Base-by-base conservation (phyloP, 495 filamentous ascomycete genomes). In the Neurospora sublineolata region DNA sequence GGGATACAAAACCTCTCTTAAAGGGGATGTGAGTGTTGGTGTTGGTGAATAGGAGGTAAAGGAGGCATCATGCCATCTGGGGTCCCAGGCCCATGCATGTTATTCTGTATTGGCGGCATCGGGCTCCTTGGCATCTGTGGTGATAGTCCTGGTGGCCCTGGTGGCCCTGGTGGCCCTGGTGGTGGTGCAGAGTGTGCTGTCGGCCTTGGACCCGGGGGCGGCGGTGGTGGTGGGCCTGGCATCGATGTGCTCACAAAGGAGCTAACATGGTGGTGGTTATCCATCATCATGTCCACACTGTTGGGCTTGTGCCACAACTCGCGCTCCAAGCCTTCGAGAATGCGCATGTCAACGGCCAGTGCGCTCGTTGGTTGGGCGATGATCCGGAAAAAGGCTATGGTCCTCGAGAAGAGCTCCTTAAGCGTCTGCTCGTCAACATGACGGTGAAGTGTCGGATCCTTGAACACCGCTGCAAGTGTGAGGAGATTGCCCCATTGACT, bases 401-500 rank as follows among this genome's bases (percentile, higher is more conserved):
- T 97, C 44, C 88, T 87, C 36, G 73, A 52, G 64, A 89, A 86
- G 3, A 91, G 83, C 30, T 77, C 76, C 36, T 75, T 83, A 3
- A 96, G 82, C 3, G 77, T 76, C 0, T 84, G 76, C 67, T 77
- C 77, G 10, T 85, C 76, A 60, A 94, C 84, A 23, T 86, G 83
- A 10, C 80, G 76, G 3, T 75, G 77, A 1, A 93, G 86, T 39
- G 80, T 83, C 68, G 71, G 87, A 81, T 89, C 86, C 79, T 80
- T 79, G 79, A 88, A 94, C 5, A 89, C 91, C 1, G 94, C 93
- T 27, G 92, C 88, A 2, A 99, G 88, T 7, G 94, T 92, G 58
- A 98, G 83, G 77, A 97, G 89, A 78, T 98, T 99, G 68, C 95
- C 95, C 80, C 97, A 99, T 94, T 98, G 95, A 11, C 94, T 97